Conservation (phyloP, 148 eudicot genomes). For the Rhododendron williamsianum region DNA sequence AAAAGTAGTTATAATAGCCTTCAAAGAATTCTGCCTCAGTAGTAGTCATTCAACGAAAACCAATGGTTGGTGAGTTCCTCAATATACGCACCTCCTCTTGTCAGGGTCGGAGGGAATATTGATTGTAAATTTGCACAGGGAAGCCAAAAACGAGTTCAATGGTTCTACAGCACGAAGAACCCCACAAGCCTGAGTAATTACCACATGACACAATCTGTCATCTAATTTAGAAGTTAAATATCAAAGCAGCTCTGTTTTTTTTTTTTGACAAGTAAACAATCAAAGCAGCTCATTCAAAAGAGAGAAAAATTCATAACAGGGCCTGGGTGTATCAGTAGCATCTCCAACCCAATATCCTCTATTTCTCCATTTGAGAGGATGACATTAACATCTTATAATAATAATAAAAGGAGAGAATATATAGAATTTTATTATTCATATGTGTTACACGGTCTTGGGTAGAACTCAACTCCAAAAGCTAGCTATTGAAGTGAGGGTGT, state of each 20-base stretch:
- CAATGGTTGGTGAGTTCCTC: not conserved
- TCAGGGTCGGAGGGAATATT: constrained; percentile 64
- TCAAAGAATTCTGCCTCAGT: not conserved
- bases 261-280: too few species aligned
- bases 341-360: not conserved
- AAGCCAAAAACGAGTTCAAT: constrained; percentile 88
- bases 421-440: not conserved
- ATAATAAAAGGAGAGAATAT: too few species aligned
- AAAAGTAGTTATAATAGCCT: not conserved
- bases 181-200: constrained; percentile 78
- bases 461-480: not conserved
- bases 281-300: not conserved
- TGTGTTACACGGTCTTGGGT: not conserved
- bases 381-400: not conserved
- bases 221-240: not conserved
- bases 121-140: constrained; percentile 96
- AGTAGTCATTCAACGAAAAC: constrained; percentile 1
- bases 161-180: constrained; percentile 90
- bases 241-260: not conserved
- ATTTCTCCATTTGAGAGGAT: not conserved
- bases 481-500: not conserved
- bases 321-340: not conserved
- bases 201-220: constrained; percentile 6
- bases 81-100: constrained; percentile 61
- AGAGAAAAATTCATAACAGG: not conserved